These are phyloP conservation scores for Trichosporon inkin DNA, from an alignment of 1,284 basidiomycete genomes.

Conservation along the genomic window DNA sequence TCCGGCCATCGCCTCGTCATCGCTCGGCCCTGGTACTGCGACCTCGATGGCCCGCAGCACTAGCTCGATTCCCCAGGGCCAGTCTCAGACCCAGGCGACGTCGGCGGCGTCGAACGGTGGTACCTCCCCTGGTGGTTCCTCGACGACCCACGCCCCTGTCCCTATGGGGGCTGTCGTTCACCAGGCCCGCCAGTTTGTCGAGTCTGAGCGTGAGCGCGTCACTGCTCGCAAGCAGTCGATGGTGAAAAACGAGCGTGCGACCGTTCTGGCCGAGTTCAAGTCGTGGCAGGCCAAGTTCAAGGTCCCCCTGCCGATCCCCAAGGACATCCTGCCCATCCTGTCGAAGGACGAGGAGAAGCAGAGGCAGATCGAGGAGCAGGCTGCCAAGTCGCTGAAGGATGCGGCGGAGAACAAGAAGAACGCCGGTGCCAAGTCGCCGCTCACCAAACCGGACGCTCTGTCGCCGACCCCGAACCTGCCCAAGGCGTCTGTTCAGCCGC, in stretches of 20 bases:
- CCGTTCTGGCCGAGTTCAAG: conserved; percentile 71
- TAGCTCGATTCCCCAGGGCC: conserved; percentile 17
- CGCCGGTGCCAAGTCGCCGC: conserved; percentile 21
- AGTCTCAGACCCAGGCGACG: conserved; percentile 1
- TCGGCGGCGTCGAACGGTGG: conserved; percentile 17
- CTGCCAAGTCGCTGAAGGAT: conserved; percentile 57
- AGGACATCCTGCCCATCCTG: conserved; percentile 86
- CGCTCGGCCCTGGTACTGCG: conserved; percentile 17
- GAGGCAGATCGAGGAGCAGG: conserved; percentile 72
- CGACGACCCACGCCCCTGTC: conserved; percentile 8
- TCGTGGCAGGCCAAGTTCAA: conserved; percentile 93
- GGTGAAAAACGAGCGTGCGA: conserved; percentile 68
- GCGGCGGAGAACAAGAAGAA: conserved; percentile 58
- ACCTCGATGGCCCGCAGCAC: conserved; percentile 23
- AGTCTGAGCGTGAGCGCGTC: conserved; percentile 77
- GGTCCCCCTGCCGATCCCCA: conserved; percentile 89
- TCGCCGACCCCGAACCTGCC: conserved; percentile 22
- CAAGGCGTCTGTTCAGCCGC: conserved; percentile 17
- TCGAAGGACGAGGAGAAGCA: conserved; percentile 87
- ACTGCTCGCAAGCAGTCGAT: conserved; percentile 86
- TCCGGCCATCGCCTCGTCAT: conserved; percentile 22
- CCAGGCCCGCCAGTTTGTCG: conserved; percentile 79
- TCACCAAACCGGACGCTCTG: conserved; percentile 16
- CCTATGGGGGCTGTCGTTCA: conserved; percentile 37
- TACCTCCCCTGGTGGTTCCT: conserved; percentile 12